Evolutionary conservation across 1,284 basidiomycete species (phyloP).

Genomic region (Cystobasidium pallidum): DNA sequence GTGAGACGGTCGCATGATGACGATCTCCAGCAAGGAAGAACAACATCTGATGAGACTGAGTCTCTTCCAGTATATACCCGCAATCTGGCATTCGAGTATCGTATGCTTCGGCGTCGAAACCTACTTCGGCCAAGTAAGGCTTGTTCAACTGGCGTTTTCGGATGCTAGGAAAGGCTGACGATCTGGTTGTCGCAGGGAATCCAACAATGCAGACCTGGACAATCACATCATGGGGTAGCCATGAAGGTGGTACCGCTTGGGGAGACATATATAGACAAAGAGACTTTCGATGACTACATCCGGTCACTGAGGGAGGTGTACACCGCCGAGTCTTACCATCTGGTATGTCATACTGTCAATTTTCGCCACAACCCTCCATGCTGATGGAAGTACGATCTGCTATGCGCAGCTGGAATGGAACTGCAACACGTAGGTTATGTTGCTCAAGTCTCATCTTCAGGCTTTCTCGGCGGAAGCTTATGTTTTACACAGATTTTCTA

Average conservation of each 20-base stretch:
- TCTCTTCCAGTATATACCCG: slow-evolving; percentile 11
- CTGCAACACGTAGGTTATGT: slow-evolving; percentile 52
- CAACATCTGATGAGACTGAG: no score
- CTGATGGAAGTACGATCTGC: neutral
- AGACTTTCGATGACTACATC: slow-evolving; percentile 56
- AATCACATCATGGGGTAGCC: slow-evolving; percentile 55
- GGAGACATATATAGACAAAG: slow-evolving; percentile 55
- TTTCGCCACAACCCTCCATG: neutral
- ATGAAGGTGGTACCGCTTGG: slow-evolving; percentile 54
- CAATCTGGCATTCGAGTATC: slow-evolving; percentile 55
- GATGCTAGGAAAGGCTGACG: neutral
- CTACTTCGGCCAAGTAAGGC: slow-evolving; percentile 55
- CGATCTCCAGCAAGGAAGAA: neutral
- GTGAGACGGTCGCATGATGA: slow-evolving; percentile 41
- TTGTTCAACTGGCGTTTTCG: neutral
- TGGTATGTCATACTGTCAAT: slow-evolving; percentile 40
- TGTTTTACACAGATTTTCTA: slow-evolving; percentile 28
- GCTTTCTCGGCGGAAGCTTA: no score
- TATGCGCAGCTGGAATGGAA: slow-evolving; percentile 53
- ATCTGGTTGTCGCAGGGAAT: slow-evolving; percentile 50
- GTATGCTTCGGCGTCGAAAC: slow-evolving; percentile 56
- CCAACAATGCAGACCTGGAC: slow-evolving; percentile 33
- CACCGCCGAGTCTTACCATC: slow-evolving; percentile 55
- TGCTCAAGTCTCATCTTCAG: no score
- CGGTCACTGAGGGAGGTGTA: slow-evolving; percentile 53